Conservation (phyloP, 2,329 filamentous ascomycete genomes). For the Apiospora sp. region DNA sequence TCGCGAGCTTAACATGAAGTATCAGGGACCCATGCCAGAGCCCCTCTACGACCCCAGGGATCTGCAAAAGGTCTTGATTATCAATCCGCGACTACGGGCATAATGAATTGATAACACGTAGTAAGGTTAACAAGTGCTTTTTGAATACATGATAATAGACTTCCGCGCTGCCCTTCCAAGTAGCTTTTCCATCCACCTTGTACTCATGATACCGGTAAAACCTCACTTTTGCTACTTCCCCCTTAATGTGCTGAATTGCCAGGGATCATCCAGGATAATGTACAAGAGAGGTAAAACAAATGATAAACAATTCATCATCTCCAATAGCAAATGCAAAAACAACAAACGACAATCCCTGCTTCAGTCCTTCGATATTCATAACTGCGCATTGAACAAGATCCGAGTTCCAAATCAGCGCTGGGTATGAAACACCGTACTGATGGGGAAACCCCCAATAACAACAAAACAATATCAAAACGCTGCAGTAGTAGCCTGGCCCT, state of each 20-base stretch:
- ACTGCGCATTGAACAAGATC: background rate
- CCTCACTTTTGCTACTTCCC: background rate
- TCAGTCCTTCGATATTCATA: background rate
- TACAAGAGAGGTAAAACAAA: background rate
- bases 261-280: background rate
- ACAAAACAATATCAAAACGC: background rate
- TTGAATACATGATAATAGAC: background rate
- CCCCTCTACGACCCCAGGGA: background rate
- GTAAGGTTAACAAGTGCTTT: background rate
- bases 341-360: background rate
- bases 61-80: background rate
- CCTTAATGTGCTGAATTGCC: background rate
- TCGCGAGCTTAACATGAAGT: conserved; percentile 2
- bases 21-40: background rate
- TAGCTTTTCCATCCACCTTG: background rate
- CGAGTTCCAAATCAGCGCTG: background rate
- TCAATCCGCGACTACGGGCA: background rate
- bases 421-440: background rate
- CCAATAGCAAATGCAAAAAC: background rate
- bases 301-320: background rate
- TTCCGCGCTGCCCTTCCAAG: background rate
- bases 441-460: background rate
- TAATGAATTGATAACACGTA: background rate
- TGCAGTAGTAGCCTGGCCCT: background rate
- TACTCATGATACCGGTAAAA: background rate